Conservation (phyloP, 148 eudicot genomes). For the Rhododendron mucronatum region DNA sequence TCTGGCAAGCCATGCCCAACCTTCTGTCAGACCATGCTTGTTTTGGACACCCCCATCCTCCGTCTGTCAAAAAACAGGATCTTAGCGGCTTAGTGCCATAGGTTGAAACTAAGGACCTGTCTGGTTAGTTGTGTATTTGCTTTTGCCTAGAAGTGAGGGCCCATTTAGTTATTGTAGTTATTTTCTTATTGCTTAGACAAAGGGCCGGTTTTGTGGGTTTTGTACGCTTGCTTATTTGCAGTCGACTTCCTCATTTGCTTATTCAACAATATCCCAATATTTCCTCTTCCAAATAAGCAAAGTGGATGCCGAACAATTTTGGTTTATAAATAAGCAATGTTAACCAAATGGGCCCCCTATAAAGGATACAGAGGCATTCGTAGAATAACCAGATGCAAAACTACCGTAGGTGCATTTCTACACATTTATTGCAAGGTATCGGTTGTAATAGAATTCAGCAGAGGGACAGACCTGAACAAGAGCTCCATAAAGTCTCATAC, state of each 20-base stretch:
- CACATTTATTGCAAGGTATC: not conserved
- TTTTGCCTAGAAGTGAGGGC: not conserved
- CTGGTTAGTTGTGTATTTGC: not conserved
- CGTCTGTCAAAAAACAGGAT: constrained; percentile 42
- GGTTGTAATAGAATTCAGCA: not conserved
- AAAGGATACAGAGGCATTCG: not conserved
- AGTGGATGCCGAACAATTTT: not conserved
- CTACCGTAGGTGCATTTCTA: not conserved
- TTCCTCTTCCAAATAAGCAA: not conserved
- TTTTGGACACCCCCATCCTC: constrained; percentile 55
- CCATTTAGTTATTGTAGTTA: not conserved
- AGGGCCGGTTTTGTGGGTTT: not conserved
- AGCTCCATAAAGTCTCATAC: constrained; percentile 85
- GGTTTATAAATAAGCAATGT: not conserved
- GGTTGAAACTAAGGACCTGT: not conserved
- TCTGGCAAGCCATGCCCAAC: constrained; percentile 95
- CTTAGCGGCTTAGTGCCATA: not conserved
- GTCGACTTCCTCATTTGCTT: not conserved
- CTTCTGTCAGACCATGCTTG: constrained; percentile 65
- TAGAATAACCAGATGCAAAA: not conserved
- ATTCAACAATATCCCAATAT: not conserved
- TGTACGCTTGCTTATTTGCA: not conserved
- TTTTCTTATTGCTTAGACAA: not conserved
- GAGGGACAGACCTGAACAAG: constrained; percentile 68
- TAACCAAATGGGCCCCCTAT: not conserved